Percentiles rank a stretch among this genome's conserved stretches.
These are phyloP conservation scores for Dillenia suffruticosa DNA, from an alignment of 164 flowering plant genomes.

Conservation along the genomic window DNA sequence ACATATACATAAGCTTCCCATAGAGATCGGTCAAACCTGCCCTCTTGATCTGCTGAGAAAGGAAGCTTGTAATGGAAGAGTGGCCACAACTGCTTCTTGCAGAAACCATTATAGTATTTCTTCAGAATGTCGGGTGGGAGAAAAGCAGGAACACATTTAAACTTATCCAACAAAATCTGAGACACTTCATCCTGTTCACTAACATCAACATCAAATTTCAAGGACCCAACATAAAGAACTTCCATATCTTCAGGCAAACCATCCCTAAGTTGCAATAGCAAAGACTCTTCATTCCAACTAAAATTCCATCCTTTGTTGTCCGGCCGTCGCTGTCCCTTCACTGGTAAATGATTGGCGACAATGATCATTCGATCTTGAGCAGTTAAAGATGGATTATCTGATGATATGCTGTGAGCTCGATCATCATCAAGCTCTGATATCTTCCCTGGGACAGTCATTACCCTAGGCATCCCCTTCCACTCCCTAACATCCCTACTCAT, in stretches of 20 bases:
- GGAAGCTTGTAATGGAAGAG: conserved; percentile 52
- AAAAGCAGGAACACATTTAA: conserved; percentile 44
- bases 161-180: conserved; percentile 29
- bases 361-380: conserved; percentile 32
- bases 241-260: conserved; percentile 44
- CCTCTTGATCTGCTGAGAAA: conserved; percentile 34
- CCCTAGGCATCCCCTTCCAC: conserved; percentile 25
- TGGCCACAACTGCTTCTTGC: conserved; percentile 48
- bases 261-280: conserved; percentile 33
- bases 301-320: conserved; percentile 36
- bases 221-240: conserved; percentile 39
- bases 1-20: conserved; percentile 54
- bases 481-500: conserved; percentile 20
- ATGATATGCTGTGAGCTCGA: conserved; percentile 20
- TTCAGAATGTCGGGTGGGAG: conserved; percentile 26
- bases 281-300: conserved; percentile 42
- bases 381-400: conserved; percentile 29
- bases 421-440: conserved; percentile 38
- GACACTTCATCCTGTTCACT: conserved; percentile 46
- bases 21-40: conserved; percentile 35
- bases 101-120: conserved; percentile 38
- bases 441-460: conserved; percentile 34
- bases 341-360: conserved; percentile 44
- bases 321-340: conserved; percentile 25
- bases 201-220: conserved; percentile 31